Evolutionary conservation across 2,329 filamentous ascomycete species (phyloP).

Genomic region (Dendryphion nanum): DNA sequence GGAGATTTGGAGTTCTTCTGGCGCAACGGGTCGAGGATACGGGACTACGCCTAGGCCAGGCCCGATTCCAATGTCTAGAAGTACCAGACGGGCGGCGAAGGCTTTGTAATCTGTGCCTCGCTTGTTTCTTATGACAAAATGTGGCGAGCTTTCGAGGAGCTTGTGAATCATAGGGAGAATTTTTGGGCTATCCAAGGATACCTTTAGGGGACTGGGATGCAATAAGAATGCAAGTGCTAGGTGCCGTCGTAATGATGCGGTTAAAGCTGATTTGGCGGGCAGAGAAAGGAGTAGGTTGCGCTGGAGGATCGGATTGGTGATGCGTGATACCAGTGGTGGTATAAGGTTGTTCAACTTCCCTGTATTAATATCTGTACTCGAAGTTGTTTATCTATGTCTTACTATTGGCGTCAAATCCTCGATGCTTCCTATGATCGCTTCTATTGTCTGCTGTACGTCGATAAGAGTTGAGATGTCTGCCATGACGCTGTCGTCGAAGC

Average conservation of each 20-base stretch:
- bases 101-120: slow-evolving; percentile 65
- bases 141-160: slow-evolving; percentile 34
- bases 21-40: neutral
- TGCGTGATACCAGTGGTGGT: slow-evolving; percentile 23
- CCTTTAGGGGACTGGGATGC: slow-evolving; percentile 20
- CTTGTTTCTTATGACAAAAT: slow-evolving; percentile 54
- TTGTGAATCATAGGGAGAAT: slow-evolving; percentile 20
- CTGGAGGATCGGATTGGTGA: slow-evolving; percentile 54
- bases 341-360: slow-evolving; percentile 22
- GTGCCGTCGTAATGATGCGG: slow-evolving; percentile 63
- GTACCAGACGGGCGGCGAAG: slow-evolving; percentile 62
- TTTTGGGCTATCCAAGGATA: slow-evolving; percentile 21
- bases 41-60: slow-evolving; percentile 50
- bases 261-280: slow-evolving; percentile 50
- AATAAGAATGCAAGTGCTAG: slow-evolving; percentile 67
- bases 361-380: too few relatives aligned
- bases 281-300: slow-evolving; percentile 60
- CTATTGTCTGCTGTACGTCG: slow-evolving; percentile 32
- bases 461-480: slow-evolving; percentile 14
- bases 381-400: slow-evolving; percentile 11
- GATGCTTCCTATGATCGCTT: slow-evolving; percentile 29
- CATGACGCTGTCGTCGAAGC: slow-evolving; percentile 32
- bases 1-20: slow-evolving; percentile 1
- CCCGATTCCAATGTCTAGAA: slow-evolving; percentile 75
- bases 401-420: slow-evolving; percentile 22